phyloP scores from a whole-genome alignment of 345 rosid genomes.

The Viola odorata region DNA sequence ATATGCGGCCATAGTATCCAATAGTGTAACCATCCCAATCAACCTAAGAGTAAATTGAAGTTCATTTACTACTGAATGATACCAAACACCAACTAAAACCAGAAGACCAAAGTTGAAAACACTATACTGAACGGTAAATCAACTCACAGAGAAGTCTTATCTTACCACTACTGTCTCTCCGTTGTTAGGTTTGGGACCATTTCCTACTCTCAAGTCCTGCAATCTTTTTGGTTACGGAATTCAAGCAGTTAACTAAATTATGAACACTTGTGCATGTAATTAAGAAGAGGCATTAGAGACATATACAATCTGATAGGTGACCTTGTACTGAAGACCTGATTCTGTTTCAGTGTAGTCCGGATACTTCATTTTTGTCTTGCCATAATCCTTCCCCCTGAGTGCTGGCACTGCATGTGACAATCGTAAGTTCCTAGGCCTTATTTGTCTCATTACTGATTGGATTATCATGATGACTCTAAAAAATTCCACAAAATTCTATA shows the following conservation, averaged over 20 bases:
- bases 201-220: constrained; percentile 83
- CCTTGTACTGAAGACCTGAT: constrained; percentile 97
- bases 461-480: neutral
- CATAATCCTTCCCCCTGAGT: constrained; percentile 87
- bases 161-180: constrained; percentile 87
- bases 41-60: constrained; percentile 39
- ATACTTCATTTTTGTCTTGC: constrained; percentile 80
- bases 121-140: neutral
- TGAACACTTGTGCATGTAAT: neutral
- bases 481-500: neutral
- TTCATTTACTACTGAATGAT: neutral
- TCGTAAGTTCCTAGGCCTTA: constrained; percentile 1
- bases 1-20: constrained; percentile 97
- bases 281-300: neutral
- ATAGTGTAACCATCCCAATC: constrained; percentile 99
- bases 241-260: constrained; percentile 12
- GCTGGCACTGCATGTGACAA: constrained; percentile 71
- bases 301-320: constrained; percentile 20
- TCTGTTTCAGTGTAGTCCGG: constrained; percentile 79
- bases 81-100: neutral
- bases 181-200: constrained; percentile 68
- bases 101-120: neutral
- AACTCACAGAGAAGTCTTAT: constrained; percentile 5
- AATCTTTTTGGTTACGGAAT: constrained; percentile 18
- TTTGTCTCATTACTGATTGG: neutral